Percentiles rank a stretch among this genome's conserved stretches.
Conservation (phyloP, 371 early-diverging fungal genomes). For the Mucor ambiguus region DNA sequence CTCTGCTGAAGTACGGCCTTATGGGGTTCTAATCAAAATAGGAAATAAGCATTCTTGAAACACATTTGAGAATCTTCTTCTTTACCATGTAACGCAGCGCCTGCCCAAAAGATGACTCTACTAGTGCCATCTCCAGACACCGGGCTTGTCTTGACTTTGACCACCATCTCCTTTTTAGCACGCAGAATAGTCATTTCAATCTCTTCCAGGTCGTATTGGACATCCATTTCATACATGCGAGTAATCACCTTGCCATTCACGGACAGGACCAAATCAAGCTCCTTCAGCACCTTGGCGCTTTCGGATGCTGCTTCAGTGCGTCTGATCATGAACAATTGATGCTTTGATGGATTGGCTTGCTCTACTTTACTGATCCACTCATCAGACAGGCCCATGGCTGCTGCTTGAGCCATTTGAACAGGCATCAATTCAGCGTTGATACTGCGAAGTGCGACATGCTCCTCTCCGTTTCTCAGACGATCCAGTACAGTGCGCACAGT, state of each 20-base stretch:
- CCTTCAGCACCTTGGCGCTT: constrained; percentile 68
- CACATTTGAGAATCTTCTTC: neutral
- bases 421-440: constrained; percentile 76
- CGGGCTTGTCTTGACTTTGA: constrained; percentile 62
- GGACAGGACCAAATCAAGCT: constrained; percentile 76
- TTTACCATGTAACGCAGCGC: constrained; percentile 63
- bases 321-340: constrained; percentile 74
- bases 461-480: constrained; percentile 47
- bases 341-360: constrained; percentile 68
- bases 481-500: constrained; percentile 57
- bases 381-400: constrained; percentile 78
- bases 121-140: constrained; percentile 70
- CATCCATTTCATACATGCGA: constrained; percentile 71
- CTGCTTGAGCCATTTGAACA: constrained; percentile 76
- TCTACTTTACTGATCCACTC: constrained; percentile 76
- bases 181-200: constrained; percentile 66
- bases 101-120: constrained; percentile 78
- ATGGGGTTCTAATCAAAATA: constrained; percentile 67
- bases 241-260: constrained; percentile 74
- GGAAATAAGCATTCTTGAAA: neutral
- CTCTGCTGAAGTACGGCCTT: constrained; percentile 82
- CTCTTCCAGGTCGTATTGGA: constrained; percentile 57
- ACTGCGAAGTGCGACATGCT: constrained; percentile 52
- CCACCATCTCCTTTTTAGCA: constrained; percentile 66
- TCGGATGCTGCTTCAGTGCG: constrained; percentile 69